Evolutionary conservation across 345 rosid genomes (phyloP), one percentile per base, ranked within the genome.

Genomic region (Arabidopsis suecica): DNA sequence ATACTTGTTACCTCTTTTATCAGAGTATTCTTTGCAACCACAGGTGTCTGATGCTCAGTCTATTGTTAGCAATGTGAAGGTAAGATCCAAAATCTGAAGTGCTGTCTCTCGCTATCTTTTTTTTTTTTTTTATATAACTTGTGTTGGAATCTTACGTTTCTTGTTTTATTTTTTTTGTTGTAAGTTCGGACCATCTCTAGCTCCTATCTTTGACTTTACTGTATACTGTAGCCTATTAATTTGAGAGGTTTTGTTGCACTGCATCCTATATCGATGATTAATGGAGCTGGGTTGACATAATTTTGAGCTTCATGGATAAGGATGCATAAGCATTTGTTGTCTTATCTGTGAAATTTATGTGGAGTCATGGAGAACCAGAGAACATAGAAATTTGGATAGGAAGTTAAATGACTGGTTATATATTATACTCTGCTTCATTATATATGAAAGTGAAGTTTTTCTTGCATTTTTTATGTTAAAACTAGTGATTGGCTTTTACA

Each of bases 51-150:
- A 95, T 86, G 98, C 98, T 38, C 96, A 93, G 78, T 90, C 98
- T 50, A 91, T 95, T 75, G 91, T 93, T 59, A 86, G 94, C 88
- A 85, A 87, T 78, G 90, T 95, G 71, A 95, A 89, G 98, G 99
- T 95, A 71, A 72, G 85, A 58, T 60, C 64, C 11, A 38, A 59
- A 71, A 56, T 69, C 49, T 28, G 7, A 56, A 56, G 87, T 87
- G 41, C 83, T 86, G 73, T 85, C 84, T 76, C 74, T 82, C 90
- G 83, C 78, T 90, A 80, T 91, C 89, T 81, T 88, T 89, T 30
- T 87, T 88, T 57, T 71, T 82, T 82, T 5, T 93, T 89, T 66
- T 86, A n/a, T 53, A 61, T 53, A 74, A 36, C 36, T 45, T 62
- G 20, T 54, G 11, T 62, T 11, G 34, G 65, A 69, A 6, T 69